These are phyloP conservation scores for Desmodesmus armatus DNA, from an alignment of 139 green algal species.

Conservation along the genomic window DNA sequence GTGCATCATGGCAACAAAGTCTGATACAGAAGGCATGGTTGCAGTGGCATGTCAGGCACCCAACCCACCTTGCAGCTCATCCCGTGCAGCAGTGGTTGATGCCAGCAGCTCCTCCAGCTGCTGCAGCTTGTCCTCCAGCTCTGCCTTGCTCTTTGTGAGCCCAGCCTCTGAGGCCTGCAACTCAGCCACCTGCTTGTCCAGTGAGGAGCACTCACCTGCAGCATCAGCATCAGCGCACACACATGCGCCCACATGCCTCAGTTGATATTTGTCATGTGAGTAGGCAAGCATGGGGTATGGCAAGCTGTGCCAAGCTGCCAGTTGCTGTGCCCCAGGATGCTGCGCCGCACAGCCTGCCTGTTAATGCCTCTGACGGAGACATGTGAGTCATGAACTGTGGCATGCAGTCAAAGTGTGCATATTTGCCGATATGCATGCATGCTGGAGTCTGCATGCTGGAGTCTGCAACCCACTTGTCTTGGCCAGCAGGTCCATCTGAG, in stretches of 20 bases:
- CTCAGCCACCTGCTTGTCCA: conserved; percentile 52
- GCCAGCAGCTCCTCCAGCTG: conserved; percentile 39
- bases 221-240: neutral
- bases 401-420: no score
- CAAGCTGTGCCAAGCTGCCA: neutral
- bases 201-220: conserved; percentile 41
- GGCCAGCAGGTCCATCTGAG: conserved; percentile 62
- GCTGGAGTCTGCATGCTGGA: neutral
- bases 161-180: conserved; percentile 20
- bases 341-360: no score
- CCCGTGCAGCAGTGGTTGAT: conserved; percentile 4
- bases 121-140: conserved; percentile 21
- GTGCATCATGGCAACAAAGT: neutral
- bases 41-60: neutral
- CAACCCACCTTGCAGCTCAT: conserved; percentile 27
- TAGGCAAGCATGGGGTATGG: neutral
- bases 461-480: conserved; percentile 35
- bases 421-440: neutral
- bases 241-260: no score
- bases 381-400: no score
- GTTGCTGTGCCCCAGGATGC: neutral
- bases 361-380: no score
- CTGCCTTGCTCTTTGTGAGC: neutral
- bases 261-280: no score
- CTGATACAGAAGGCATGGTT: neutral